Evolutionary conservation across 331 rosid genomes (phyloP), one percentile per base, ranked within the genome.

Genomic region (Stylosanthes scabra): DNA sequence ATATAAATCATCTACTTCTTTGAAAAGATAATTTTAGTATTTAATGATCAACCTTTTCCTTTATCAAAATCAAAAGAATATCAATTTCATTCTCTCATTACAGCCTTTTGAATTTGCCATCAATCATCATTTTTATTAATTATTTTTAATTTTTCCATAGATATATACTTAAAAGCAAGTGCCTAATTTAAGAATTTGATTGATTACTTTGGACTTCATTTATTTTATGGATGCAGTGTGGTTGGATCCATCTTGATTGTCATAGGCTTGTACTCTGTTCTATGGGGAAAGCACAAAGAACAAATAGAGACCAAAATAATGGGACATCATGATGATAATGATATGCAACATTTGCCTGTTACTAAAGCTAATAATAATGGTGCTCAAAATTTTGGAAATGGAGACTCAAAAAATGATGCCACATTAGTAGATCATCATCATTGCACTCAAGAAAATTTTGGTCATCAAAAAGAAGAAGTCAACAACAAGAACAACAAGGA

Each of bases 221-320:
- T 41, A 41, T 6, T 41, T 67, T 11, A 59, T 52, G 64, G 8
- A 1, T 85, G 89, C 92, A 95, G 97, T n/a, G 85, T 95, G 72
- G 58, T 91, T 0, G 99, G 99, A 27, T 70, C 90, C 6, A 55
- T 91, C 27, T 83, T 95, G 84, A 95, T 95, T 51, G 90, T 87
- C 1, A 71, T 83, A n/a, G 99, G 97, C 0, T 85, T 95, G 7
- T 92, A 95, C 82, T 80, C 97, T 46, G 97, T 91, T 11, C 86
- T 92, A 1, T 95, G 99, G 99, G 99, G 97, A 46, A 95, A 95
- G 59, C 97, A 90, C 90, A 95, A 83, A 60, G 97, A 95, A 56
- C 72, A 14, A 54, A 5, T 16, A 49, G 91, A 83, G 68, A 83
- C 1, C 14, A 86, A 79, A 68, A 68, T 20, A 68, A 68, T 13